Percentiles rank a stretch among this genome's conserved stretches.
These are phyloP conservation scores for Ambrosia trifida DNA, from an alignment of 129 eudicot species.

Conservation along the genomic window DNA sequence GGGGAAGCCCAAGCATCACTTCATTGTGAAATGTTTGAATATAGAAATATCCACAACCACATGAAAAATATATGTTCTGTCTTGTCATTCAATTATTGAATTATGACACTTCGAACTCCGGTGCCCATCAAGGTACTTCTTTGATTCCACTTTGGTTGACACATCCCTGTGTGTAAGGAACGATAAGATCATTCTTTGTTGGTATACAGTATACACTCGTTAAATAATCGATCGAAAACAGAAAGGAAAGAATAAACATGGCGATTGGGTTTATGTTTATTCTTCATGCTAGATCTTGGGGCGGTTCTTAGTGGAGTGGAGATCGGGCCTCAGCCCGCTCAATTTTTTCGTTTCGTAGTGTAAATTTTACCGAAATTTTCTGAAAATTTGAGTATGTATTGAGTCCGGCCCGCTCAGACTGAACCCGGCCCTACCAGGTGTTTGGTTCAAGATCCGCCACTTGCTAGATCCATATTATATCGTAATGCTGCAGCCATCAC, in stretches of 20 bases:
- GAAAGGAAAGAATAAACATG: background rate
- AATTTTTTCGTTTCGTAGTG: too few relatives aligned
- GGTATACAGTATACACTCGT: background rate
- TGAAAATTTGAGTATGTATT: too few relatives aligned
- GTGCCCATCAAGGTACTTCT: background rate
- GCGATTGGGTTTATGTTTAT: background rate
- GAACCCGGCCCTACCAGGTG: too few relatives aligned
- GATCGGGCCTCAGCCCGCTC: too few relatives aligned
- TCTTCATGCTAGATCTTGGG: too few relatives aligned
- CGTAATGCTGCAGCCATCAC: too few relatives aligned
- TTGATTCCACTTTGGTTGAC: background rate
- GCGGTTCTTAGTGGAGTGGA: too few relatives aligned
- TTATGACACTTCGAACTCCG: constrained; percentile 3
- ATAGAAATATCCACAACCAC: constrained; percentile 1
- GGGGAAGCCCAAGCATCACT: constrained; percentile 15
- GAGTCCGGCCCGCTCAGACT: too few relatives aligned
- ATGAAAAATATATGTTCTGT: background rate
- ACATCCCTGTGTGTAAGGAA: background rate
- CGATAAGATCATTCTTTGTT: background rate
- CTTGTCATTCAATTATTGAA: constrained; percentile 11
- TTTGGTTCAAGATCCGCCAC: too few relatives aligned
- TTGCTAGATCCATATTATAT: too few relatives aligned
- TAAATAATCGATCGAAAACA: background rate
- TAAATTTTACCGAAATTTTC: too few relatives aligned
- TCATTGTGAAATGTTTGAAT: background rate